phyloP scores from a whole-genome alignment of 768 basidiomycete genomes.

The Serendipita sp. region DNA sequence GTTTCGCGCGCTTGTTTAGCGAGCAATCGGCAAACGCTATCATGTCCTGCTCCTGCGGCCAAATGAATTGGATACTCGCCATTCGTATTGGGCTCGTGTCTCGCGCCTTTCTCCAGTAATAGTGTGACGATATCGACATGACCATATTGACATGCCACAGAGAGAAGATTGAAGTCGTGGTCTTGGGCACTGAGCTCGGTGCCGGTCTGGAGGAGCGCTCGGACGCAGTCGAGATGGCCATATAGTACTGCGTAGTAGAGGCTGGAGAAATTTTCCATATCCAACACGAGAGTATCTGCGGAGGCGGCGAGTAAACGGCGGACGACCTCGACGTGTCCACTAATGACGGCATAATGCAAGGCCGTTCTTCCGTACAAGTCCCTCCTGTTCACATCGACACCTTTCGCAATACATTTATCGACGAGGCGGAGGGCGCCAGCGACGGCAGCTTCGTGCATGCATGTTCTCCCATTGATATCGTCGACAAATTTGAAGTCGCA shows the following conservation, averaged over 20 bases:
- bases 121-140: slow-evolving; percentile 69
- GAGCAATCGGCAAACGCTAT: slow-evolving; percentile 65
- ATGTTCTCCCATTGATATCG: slow-evolving; percentile 91
- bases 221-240: slow-evolving; percentile 70
- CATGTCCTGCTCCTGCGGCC: slow-evolving; percentile 84
- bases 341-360: slow-evolving; percentile 91
- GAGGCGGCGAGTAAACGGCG: slow-evolving; percentile 54
- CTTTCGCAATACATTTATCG: slow-evolving; percentile 58
- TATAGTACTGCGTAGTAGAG: slow-evolving; percentile 83
- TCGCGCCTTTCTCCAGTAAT: slow-evolving; percentile 61
- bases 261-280: slow-evolving; percentile 91
- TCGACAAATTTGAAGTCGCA: slow-evolving; percentile 90
- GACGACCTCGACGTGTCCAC: slow-evolving; percentile 68
- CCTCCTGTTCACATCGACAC: slow-evolving; percentile 50
- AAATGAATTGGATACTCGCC: slow-evolving; percentile 97
- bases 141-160: slow-evolving; percentile 81
- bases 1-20: slow-evolving; percentile 45
- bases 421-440: slow-evolving; percentile 67
- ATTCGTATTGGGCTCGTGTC: slow-evolving; percentile 71
- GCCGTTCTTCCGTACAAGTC: slow-evolving; percentile 90
- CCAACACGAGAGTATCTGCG: slow-evolving; percentile 46
- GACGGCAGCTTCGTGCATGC: slow-evolving; percentile 85
- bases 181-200: slow-evolving; percentile 41
- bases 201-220: slow-evolving; percentile 56
- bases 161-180: slow-evolving; percentile 69